Conservation (phyloP, 2,329 filamentous ascomycete genomes). For the Nectriaceae sp. region DNA sequence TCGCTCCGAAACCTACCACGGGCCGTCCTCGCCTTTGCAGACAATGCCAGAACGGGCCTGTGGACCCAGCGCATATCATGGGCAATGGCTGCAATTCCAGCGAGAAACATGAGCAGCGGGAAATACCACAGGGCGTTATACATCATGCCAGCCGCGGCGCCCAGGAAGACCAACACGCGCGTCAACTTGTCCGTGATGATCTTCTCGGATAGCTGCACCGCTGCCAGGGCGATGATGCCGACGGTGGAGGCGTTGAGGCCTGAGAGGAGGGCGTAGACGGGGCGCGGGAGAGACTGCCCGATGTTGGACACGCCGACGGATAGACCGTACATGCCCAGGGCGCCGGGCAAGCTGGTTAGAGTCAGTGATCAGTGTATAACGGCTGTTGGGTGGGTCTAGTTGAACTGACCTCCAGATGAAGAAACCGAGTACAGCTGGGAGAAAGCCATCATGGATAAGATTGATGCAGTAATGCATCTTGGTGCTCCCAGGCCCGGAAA, state of each 20-base stretch:
- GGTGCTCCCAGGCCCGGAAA: too few relatives aligned
- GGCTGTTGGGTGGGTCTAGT: not conserved
- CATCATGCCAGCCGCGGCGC: constrained; percentile 64
- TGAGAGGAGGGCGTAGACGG: constrained; percentile 69
- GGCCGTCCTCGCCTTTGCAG: too few relatives aligned
- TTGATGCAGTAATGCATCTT: too few relatives aligned
- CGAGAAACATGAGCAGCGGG: constrained; percentile 60
- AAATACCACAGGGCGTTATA: constrained; percentile 79
- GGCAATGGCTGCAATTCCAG: constrained; percentile 52
- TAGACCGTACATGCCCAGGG: constrained; percentile 69
- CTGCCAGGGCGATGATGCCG: constrained; percentile 70
- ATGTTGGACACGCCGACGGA: constrained; percentile 66
- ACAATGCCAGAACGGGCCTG: constrained; percentile 1
- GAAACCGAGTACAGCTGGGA: constrained; percentile 60
- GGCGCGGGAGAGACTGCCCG: constrained; percentile 55
- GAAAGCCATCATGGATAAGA: constrained; percentile 61
- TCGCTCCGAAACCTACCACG: constrained; percentile 5
- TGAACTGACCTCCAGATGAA: constrained; percentile 60
- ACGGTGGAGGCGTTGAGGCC: constrained; percentile 73
- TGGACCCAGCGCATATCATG: constrained; percentile 52
- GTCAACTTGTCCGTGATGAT: constrained; percentile 67
- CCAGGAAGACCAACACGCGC: constrained; percentile 63
- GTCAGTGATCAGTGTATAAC: constrained; percentile 27
- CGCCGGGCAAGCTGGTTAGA: constrained; percentile 59
- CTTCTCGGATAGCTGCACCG: constrained; percentile 67